Base-by-base conservation (phyloP, 495 filamentous ascomycete genomes). In the Aspergillus cavernicola region DNA sequence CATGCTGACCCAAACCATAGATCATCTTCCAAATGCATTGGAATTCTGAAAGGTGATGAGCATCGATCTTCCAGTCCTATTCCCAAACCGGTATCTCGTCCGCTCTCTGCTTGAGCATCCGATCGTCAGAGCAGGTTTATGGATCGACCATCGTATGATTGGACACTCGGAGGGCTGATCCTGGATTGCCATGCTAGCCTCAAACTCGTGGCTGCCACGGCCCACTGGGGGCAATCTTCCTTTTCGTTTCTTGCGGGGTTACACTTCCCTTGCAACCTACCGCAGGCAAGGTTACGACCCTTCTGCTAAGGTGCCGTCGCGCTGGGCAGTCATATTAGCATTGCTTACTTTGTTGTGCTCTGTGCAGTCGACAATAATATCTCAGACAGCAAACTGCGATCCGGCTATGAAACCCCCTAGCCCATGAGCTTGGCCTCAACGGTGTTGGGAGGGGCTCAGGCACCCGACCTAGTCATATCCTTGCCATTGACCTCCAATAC, bases 161-260 rank as follows among this genome's bases (percentile, higher is more conserved):
- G 41, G 41, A 18, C 7, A 12, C n/a, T n/a, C n/a, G n/a, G n/a
- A 29, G 23, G 16, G 24, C 23, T 33, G 48, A 23, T 22, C 16
- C 22, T 46, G 29, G 51, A 44, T 47, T 39, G 40, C 51, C 41
- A 52, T 36, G 29, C 28, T 53, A 38, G 41, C 11, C 15, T 38
- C 41, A 46, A 38, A 41, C 20, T 46, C 41, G 13, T 36, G 20
- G 15, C 23, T 19, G 31, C 5, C 9, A 29, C 26, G n/a, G n/a
- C n/a, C n/a, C n/a, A n/a, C n/a, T n/a, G n/a, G 16, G 26, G 10
- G 18, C 16, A 24, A 35, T 43, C 38, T 52, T 43, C 16, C 31
- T 6, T 23, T 24, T 22, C 38, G 19, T 31, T 16, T n/a, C 50
- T 50, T 53, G 50, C 31, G 50, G 40, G 50, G 50, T 53, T 53